Percentiles rank a stretch among this genome's conserved stretches.
These are phyloP conservation scores for Phytopythium mirpurense DNA, from an alignment of 352 stramenopile genomes.

Conservation along the genomic window DNA sequence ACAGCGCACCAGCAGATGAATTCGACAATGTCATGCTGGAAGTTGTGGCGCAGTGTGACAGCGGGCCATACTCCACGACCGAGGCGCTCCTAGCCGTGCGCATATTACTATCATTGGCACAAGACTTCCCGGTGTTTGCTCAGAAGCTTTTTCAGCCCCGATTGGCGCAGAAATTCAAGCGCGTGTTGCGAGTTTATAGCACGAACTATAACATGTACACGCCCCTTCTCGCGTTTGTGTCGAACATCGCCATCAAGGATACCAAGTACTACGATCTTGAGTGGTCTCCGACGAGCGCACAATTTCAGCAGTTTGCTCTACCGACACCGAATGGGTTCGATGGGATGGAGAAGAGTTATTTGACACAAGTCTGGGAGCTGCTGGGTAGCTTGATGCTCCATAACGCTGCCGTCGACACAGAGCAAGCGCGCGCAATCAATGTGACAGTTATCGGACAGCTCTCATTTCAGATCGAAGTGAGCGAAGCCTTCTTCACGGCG, in stretches of 20 bases:
- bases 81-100: slow-evolving; percentile 46
- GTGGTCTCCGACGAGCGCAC: slow-evolving; percentile 1
- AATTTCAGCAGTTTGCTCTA: slow-evolving; percentile 25
- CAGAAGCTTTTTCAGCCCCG: slow-evolving; percentile 31
- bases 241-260: slow-evolving; percentile 46
- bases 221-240: slow-evolving; percentile 57
- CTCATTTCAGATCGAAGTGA: slow-evolving; percentile 38
- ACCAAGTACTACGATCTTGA: slow-evolving; percentile 49
- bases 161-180: slow-evolving; percentile 35
- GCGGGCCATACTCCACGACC: slow-evolving; percentile 16
- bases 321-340: slow-evolving; percentile 18
- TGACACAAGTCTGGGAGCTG: slow-evolving; percentile 65
- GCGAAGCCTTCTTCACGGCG: slow-evolving; percentile 40
- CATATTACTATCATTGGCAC: slow-evolving; percentile 54
- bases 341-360: slow-evolving; percentile 13
- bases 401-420: slow-evolving; percentile 26
- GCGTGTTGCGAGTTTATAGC: slow-evolving; percentile 36
- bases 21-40: slow-evolving; percentile 3
- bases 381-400: slow-evolving; percentile 45
- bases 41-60: slow-evolving; percentile 3
- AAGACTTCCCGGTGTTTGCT: slow-evolving; percentile 40
- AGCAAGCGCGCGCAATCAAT: slow-evolving; percentile 25
- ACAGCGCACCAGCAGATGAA: slow-evolving; percentile 7
- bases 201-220: slow-evolving; percentile 46
- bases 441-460: slow-evolving; percentile 46